Percentiles rank a stretch among this genome's conserved stretches.
phyloP scores from a whole-genome alignment of 1,284 basidiomycete species.

The Naganishia liquefaciens region DNA sequence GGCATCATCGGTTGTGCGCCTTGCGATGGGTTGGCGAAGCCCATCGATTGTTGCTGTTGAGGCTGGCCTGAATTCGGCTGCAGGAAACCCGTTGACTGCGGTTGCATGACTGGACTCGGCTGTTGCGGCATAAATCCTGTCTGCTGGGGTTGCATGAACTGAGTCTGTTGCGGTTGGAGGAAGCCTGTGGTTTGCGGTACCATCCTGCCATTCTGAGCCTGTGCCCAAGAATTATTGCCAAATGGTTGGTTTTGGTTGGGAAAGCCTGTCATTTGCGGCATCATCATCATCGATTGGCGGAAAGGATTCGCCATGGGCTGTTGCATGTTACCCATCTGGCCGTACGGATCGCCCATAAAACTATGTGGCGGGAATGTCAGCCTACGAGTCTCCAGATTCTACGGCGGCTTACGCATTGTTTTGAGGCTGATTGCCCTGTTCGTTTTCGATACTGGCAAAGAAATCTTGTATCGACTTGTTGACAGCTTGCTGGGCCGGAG shows the following conservation, averaged over 20 bases:
- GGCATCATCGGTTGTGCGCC: conserved; percentile 60
- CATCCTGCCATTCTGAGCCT: conserved; percentile 52
- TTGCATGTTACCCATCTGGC: conserved; percentile 31
- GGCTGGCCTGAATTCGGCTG: conserved; percentile 11
- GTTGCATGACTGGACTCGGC: conserved; percentile 49
- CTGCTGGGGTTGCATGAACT: conserved; percentile 46
- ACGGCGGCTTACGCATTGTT: conserved; percentile 50
- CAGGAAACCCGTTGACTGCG: conserved; percentile 56
- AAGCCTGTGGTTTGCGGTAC: conserved; percentile 67
- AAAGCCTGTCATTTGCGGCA: conserved; percentile 28
- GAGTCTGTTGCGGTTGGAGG: conserved; percentile 48
- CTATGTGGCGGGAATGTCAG: neutral
- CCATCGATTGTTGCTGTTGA: conserved; percentile 54
- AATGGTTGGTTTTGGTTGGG: conserved; percentile 50
- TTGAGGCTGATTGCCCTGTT: conserved; percentile 59
- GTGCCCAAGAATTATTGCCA: conserved; percentile 35
- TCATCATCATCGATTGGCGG: conserved; percentile 57
- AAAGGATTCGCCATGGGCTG: conserved; percentile 77
- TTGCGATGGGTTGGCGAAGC: conserved; percentile 3
- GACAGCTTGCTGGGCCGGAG: conserved; percentile 43
- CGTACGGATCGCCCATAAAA: conserved; percentile 32
- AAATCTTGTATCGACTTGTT: conserved; percentile 73
- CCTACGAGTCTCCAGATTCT: no score
- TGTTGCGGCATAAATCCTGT: conserved; percentile 56
- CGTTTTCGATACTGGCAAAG: conserved; percentile 85